A percentile compares a stretch with the other conserved stretches of the same genome.
Evolutionary conservation across 2,329 filamentous ascomycete species (phyloP).

Genomic region (Colletotrichum falcatum): DNA sequence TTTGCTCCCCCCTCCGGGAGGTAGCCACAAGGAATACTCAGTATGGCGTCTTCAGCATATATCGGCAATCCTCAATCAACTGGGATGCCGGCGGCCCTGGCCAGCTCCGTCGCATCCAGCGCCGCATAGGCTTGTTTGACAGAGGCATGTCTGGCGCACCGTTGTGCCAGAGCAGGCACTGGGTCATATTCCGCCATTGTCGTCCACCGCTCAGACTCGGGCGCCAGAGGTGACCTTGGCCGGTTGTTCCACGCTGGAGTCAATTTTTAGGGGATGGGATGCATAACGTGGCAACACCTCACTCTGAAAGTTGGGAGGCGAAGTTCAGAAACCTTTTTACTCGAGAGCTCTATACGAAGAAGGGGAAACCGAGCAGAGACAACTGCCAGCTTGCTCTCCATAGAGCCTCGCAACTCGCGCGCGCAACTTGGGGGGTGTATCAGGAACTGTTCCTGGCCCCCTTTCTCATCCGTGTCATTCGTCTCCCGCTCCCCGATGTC

Average conservation of each 20-base stretch:
- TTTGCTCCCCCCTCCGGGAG: too few species aligned
- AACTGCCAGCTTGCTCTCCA: background rate
- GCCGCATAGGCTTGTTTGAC: too few species aligned
- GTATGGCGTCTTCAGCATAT: too few species aligned
- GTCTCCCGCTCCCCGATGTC: background rate
- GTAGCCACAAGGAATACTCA: too few species aligned
- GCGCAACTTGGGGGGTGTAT: background rate
- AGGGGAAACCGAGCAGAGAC: background rate
- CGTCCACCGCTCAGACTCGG: too few species aligned
- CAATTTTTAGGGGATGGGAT: background rate
- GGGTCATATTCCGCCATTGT: too few species aligned
- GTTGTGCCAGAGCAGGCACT: too few species aligned
- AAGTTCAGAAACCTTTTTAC: background rate
- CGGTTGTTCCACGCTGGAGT: background rate
- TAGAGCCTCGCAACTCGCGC: background rate
- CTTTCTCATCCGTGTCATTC: background rate
- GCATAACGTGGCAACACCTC: background rate
- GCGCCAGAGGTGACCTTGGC: too few species aligned
- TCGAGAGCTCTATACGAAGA: background rate
- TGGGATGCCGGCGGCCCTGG: too few species aligned
- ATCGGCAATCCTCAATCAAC: too few species aligned
- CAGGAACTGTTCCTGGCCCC: background rate
- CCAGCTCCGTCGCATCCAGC: too few species aligned
- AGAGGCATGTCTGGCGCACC: too few species aligned
- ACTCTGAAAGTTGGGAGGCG: background rate